A percentile compares a stretch with the other conserved stretches of the same genome.
Evolutionary conservation across 768 basidiomycete genomes (phyloP).

Genomic region (Zangia roseola): DNA sequence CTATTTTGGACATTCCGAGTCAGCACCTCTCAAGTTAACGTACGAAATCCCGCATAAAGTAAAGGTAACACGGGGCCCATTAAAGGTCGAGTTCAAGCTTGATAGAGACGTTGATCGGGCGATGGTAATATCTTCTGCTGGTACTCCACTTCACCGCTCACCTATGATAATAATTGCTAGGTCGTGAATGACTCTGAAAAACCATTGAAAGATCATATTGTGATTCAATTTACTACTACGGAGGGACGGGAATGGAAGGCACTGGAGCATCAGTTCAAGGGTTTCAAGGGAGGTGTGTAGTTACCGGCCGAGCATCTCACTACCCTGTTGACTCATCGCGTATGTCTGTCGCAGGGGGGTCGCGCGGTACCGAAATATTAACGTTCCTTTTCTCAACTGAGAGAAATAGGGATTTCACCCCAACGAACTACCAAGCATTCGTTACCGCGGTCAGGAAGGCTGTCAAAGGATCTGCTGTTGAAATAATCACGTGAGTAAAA

Average conservation of each 20-base stretch:
- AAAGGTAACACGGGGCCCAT: conserved; percentile 8
- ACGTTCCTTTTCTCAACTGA: conserved; percentile 24
- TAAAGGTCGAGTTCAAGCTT: conserved; percentile 16
- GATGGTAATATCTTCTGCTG: conserved; percentile 12
- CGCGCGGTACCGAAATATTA: conserved; percentile 4
- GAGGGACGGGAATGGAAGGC: conserved; percentile 4
- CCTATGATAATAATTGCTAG: conserved; percentile 8
- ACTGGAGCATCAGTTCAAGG: conserved; percentile 10
- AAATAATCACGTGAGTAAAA: conserved; percentile 16
- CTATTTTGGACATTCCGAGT: conserved; percentile 11
- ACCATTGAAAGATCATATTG: conserved; percentile 14
- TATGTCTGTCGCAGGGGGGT: conserved; percentile 14
- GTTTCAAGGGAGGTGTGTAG: conserved; percentile 28
- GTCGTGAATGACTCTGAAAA: conserved; percentile 18
- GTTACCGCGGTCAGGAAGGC: conserved; percentile 10
- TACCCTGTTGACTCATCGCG: not conserved
- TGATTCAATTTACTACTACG: conserved; percentile 21
- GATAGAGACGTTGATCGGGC: conserved; percentile 10
- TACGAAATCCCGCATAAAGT: conserved; percentile 15
- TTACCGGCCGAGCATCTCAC: not conserved
- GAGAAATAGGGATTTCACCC: conserved; percentile 14
- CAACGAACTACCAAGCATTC: conserved; percentile 24
- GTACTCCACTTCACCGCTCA: not conserved
- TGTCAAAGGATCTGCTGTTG: not conserved
- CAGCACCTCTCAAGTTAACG: conserved; percentile 10